Evolutionary conservation across 495 filamentous ascomycete genomes (phyloP).

Genomic region (Arthonia radiata): DNA sequence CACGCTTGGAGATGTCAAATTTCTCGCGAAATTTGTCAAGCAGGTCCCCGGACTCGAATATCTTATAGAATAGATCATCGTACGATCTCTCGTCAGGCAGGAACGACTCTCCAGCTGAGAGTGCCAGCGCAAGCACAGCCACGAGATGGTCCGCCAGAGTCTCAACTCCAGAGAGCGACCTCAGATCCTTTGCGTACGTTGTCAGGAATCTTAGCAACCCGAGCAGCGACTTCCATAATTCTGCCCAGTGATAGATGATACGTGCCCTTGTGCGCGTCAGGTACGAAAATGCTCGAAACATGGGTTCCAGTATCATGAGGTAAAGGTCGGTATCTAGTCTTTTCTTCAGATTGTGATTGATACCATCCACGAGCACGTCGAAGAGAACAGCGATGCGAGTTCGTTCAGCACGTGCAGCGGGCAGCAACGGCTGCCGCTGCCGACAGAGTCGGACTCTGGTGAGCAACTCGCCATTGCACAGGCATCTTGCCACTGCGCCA

Average conservation of each 20-base stretch:
- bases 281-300: constrained; percentile 69
- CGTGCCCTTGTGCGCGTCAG: constrained; percentile 41
- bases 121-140: constrained; percentile 60
- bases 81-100: constrained; percentile 74
- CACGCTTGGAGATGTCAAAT: constrained; percentile 30
- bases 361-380: constrained; percentile 67
- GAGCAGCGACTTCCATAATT: constrained; percentile 76
- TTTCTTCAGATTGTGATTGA: constrained; percentile 81
- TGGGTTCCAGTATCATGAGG: constrained; percentile 14
- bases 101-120: constrained; percentile 77
- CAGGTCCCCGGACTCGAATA: constrained; percentile 74
- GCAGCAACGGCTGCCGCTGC: constrained; percentile 74
- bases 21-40: constrained; percentile 61
- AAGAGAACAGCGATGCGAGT: constrained; percentile 49
- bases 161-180: constrained; percentile 29
- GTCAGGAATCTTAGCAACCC: constrained; percentile 78
- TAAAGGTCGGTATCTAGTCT: constrained; percentile 70
- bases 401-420: constrained; percentile 42
- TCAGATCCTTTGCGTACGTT: constrained; percentile 55
- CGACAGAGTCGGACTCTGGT: constrained; percentile 61
- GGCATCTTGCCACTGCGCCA: constrained; percentile 52
- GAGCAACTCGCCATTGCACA: constrained; percentile 62
- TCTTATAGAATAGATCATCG: constrained; percentile 94
- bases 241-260: constrained; percentile 69
- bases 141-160: constrained; percentile 45